Evolutionary conservation across 441 rosid genomes (phyloP), one percentile per base, ranked within the genome.

Genomic region (Cnidoscolus chayamansa): DNA sequence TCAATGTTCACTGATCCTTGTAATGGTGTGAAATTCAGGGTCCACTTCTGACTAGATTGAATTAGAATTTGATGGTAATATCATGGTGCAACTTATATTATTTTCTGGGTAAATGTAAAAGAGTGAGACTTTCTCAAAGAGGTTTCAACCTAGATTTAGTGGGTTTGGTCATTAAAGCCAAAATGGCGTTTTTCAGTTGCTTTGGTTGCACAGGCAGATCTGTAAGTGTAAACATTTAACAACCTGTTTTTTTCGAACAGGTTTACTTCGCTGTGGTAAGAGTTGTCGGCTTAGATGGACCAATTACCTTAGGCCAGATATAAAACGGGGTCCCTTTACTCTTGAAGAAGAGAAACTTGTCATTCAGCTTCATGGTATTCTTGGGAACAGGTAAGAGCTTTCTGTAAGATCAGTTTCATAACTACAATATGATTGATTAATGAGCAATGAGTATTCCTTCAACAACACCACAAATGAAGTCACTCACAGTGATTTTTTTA

Each of bases 241-340:
- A 25, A 25, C 25, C 40, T 19, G 16, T 2, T 31, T 35, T 4
- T 25, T 10, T 62, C 66, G 30, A 6, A 37, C 75, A 90, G 87
- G 89, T 19, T 72, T 87, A 15, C 80, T 67, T 49, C 81, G 91
- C 10, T 84, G 89, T 67, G 89, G 91, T 16, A 87, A 85, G 77
- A 87, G 91, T 49, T 84, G 89, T 73, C 49, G 91, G 72, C 89
- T 87, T 9, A 75, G 89, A 58, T 85, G 89, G 91, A 81, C 76
- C 4, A 87, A 87, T 75, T 87, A 87, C 70, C 89, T 87, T 8
- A 76, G 88, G 12, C 89, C 89, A 53, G 82, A 80, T 53, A 84
- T 87, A 20, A 84, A 82, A 53, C 79, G 88, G 0, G 89, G 88
- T 25, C 85, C 83, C 0, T 84, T 85, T 67, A 69, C 89, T 17